A percentile compares a stretch with the other conserved stretches of the same genome.
Conservation (phyloP, 331 rosid species). For the Quercus tomentella region DNA sequence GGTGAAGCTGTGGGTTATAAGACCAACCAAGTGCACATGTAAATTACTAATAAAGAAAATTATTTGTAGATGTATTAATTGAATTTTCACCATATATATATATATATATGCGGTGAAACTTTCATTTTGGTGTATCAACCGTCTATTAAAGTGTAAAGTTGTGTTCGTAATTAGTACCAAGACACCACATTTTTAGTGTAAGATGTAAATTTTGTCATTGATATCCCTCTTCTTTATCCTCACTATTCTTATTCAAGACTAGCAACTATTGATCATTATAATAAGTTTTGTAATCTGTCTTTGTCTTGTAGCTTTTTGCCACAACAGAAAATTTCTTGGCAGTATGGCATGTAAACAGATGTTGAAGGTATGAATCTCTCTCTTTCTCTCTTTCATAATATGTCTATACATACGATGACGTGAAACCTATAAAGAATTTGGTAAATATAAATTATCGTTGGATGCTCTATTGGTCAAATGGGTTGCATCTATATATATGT, state of each 20-base stretch:
- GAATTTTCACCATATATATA: too few species aligned
- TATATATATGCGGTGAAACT: too few species aligned
- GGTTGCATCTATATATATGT: background rate
- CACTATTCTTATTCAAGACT: background rate
- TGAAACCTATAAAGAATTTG: background rate
- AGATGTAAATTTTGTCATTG: background rate
- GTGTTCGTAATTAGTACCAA: too few species aligned
- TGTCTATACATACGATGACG: background rate
- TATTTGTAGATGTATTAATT: too few species aligned
- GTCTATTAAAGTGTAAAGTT: too few species aligned
- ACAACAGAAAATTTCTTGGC: conserved; percentile 71
- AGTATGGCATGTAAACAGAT: conserved; percentile 68
- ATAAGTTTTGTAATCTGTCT: conserved; percentile 18
- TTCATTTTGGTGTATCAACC: too few species aligned
- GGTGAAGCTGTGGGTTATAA: too few species aligned
- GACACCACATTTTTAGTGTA: background rate
- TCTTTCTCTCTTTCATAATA: background rate
- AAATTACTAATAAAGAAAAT: too few species aligned
- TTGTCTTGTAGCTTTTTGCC: conserved; percentile 64
- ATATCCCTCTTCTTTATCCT: background rate
- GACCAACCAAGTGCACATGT: too few species aligned
- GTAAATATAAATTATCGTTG: background rate
- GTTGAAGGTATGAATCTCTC: conserved; percentile 49
- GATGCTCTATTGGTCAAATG: background rate
- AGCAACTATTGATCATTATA: background rate